Conservation (phyloP, 306 rosid species). For the Casuarina glauca region DNA sequence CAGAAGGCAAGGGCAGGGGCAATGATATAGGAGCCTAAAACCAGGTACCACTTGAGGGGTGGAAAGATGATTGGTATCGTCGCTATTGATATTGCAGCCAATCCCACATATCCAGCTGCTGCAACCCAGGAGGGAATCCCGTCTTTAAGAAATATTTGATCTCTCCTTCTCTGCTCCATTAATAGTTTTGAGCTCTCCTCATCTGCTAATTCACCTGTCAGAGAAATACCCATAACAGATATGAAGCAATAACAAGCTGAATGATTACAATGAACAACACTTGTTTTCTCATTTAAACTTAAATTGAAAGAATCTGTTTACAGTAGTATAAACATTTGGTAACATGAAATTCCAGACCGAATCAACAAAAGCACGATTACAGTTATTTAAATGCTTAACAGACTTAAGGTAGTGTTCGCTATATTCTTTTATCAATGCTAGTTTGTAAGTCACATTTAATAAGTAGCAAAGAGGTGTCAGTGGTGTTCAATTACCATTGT, state of each 20-base stretch:
- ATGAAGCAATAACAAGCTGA: not conserved
- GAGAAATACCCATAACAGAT: conserved; percentile 20
- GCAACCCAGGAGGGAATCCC: conserved; percentile 86
- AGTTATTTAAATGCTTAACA: not conserved
- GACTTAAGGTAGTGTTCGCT: not conserved
- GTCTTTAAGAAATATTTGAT: conserved; percentile 75
- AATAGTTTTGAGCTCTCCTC: conserved; percentile 44
- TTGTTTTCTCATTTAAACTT: not conserved
- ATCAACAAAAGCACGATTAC: not conserved
- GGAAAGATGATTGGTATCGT: conserved; percentile 85
- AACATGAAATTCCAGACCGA: not conserved
- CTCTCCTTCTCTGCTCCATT: conserved; percentile 57
- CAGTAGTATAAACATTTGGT: not conserved
- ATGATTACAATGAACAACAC: conserved; percentile 10
- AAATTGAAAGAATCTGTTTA: not conserved
- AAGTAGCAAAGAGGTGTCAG: not conserved
- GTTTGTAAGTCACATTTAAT: not conserved
- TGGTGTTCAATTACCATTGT: conserved; percentile 6
- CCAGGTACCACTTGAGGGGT: conserved; percentile 91
- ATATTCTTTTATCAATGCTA: not conserved
- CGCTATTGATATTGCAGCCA: conserved; percentile 69
- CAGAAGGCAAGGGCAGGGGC: conserved; percentile 96
- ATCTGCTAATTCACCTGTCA: conserved; percentile 45
- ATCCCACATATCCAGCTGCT: conserved; percentile 74
- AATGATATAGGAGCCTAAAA: conserved; percentile 73